A percentile compares a stretch with the other conserved stretches of the same genome.
phyloP scores from a whole-genome alignment of 1,284 basidiomycete species.

The Sphagnurus paluster region DNA sequence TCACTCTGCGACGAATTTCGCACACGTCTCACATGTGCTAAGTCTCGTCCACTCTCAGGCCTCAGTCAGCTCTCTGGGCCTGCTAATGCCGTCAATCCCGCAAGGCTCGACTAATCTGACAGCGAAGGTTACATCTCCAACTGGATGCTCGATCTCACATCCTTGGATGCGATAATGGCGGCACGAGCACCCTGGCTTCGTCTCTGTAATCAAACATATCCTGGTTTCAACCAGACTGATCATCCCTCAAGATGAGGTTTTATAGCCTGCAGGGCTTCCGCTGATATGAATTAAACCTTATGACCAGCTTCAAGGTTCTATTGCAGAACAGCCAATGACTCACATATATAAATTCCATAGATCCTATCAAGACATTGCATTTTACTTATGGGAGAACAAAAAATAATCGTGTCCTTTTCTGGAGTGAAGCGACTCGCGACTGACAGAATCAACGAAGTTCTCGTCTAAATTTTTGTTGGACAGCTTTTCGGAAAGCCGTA shows the following conservation, averaged over 20 bases:
- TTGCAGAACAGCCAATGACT: background rate
- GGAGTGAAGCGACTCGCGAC: background rate
- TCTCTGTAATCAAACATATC: slow-evolving; percentile 10
- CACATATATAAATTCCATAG: background rate
- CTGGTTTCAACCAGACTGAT: slow-evolving; percentile 17
- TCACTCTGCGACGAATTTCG: no score
- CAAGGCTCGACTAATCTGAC: slow-evolving; percentile 12
- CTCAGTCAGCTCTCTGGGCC: no score
- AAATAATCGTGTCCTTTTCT: no score
- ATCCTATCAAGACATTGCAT: no score
- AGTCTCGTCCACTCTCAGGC: no score
- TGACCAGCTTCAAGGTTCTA: slow-evolving; percentile 1
- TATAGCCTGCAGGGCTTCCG: slow-evolving; percentile 8
- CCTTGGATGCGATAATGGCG: slow-evolving; percentile 25
- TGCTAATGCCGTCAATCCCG: no score
- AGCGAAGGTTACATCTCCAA: slow-evolving; percentile 15
- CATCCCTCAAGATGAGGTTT: slow-evolving; percentile 5
- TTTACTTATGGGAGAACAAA: no score
- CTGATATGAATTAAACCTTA: slow-evolving; percentile 12
- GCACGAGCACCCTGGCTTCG: slow-evolving; percentile 14
- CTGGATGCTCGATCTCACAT: slow-evolving; percentile 10
- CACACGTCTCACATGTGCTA: no score
- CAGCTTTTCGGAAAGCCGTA: background rate
- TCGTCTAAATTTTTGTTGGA: background rate
- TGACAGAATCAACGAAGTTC: background rate